Evolutionary conservation across 2,329 filamentous ascomycete genomes (phyloP).

Genomic region (Talaromyces albobiverticillius): DNA sequence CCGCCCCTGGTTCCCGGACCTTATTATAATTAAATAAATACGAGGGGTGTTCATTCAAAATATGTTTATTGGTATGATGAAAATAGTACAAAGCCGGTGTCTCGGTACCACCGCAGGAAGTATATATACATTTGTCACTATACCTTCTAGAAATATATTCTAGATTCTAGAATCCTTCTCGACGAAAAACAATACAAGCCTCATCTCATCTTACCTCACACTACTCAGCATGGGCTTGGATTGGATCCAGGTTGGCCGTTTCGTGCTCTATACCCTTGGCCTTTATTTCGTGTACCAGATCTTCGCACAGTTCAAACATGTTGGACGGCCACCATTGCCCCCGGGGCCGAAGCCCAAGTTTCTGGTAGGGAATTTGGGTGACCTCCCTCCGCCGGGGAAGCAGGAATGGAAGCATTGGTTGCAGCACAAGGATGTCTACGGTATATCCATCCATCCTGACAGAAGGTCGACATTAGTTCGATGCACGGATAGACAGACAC

Average conservation of each 20-base stretch:
- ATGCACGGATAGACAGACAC: not conserved
- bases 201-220: not conserved
- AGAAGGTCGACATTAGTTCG: not conserved
- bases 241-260: not conserved
- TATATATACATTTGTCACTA: not conserved
- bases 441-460: constrained; percentile 16
- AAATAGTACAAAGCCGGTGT: not conserved
- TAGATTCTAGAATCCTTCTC: too few species aligned
- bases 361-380: constrained; percentile 50
- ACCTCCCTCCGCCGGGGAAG: constrained; percentile 42
- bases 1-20: constrained; percentile 1
- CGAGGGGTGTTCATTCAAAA: not conserved
- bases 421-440: constrained; percentile 42
- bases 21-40: not conserved
- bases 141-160: not conserved
- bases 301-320: constrained; percentile 9
- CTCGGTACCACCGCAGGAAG: not conserved
- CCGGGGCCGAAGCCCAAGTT: constrained; percentile 51
- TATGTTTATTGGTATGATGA: not conserved
- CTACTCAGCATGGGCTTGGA: constrained; percentile 12
- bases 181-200: not conserved
- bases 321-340: constrained; percentile 26
- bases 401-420: constrained; percentile 45
- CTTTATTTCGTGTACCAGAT: constrained; percentile 11
- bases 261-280: constrained; percentile 3